phyloP scores from a whole-genome alignment of 768 basidiomycete genomes.

The Kwoniella europaea region DNA sequence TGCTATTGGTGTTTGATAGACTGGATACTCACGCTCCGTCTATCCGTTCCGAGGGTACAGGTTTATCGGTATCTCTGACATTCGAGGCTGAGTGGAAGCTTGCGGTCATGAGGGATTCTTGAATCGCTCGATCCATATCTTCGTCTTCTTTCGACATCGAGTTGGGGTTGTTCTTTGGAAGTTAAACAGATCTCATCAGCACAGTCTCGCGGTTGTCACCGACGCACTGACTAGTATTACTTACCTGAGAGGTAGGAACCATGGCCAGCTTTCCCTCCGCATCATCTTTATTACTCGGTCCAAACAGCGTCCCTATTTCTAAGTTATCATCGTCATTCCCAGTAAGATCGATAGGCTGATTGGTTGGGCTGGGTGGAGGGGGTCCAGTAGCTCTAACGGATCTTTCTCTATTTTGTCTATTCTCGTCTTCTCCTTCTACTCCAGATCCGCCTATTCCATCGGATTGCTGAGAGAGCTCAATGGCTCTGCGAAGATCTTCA shows the following conservation, averaged over 20 bases:
- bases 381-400: conserved; percentile 41
- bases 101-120: conserved; percentile 55
- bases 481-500: conserved; percentile 36
- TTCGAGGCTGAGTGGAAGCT: conserved; percentile 50
- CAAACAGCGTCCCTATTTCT: conserved; percentile 33
- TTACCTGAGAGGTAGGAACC: conserved; percentile 31
- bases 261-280: conserved; percentile 40
- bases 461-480: conserved; percentile 28
- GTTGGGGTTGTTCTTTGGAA: conserved; percentile 8
- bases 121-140: conserved; percentile 50
- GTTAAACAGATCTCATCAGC: background rate
- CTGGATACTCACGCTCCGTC: conserved; percentile 43
- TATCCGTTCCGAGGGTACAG: conserved; percentile 18
- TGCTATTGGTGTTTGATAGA: background rate
- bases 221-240: background rate
- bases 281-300: conserved; percentile 47
- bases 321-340: conserved; percentile 21
- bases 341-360: background rate
- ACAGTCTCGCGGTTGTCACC: background rate
- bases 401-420: conserved; percentile 36
- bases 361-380: conserved; percentile 44
- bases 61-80: conserved; percentile 29
- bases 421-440: conserved; percentile 12
- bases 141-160: conserved; percentile 41
- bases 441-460: background rate